Base-by-base conservation (phyloP, 306 rosid species). In the Betula pendula region DNA sequence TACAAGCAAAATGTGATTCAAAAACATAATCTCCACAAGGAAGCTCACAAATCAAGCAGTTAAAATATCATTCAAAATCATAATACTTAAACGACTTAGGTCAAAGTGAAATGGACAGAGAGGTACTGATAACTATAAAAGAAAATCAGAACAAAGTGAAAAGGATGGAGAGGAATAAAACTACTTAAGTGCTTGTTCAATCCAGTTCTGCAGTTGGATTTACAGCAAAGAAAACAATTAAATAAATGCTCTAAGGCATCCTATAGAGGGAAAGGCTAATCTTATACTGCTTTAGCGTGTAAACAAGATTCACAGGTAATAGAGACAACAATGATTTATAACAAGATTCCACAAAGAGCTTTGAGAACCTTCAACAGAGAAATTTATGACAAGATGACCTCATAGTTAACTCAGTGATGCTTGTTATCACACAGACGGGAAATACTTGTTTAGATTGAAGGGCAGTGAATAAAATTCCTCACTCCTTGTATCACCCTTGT, bases 381-480 rank as follows among this genome's bases (percentile, higher is more conserved):
- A 81, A 73, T 52, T 71, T 65, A 24, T 75, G 62, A 79, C 53
- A 77, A 79, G 75, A 67, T 59, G 51, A 75, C 72, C 75, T 75
- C 67, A 75, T 15, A n/a, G n/a, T n/a, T n/a, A 50, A 74, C 77
- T 79, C 20, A 22, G 74, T 43, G 47, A 65, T 22, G 24, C 65
- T 66, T 67, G 33, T 49, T 77, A 62, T 92, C 86, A 92, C 87
- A 96, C 97, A 62, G 99, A 93, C 55, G 99, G 99, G 84, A 96
- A 96, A 76, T 93, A 93, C 77, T 96, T 96, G 90, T 96, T 93
- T 13, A 93, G 93, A 58, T 93, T 96, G 91, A 91, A 93, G 44
- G 99, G 99, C 56, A 93, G 82, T 31, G 98, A 89, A 85, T 93
- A 96, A 81, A 96, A 96, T 81, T 96, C 99, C 73, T 93, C 98